Evolutionary conservation across 169 alveolate genomes (phyloP), one percentile per base, ranked within the genome.

Genomic region (Plasmodium blacklocki): DNA sequence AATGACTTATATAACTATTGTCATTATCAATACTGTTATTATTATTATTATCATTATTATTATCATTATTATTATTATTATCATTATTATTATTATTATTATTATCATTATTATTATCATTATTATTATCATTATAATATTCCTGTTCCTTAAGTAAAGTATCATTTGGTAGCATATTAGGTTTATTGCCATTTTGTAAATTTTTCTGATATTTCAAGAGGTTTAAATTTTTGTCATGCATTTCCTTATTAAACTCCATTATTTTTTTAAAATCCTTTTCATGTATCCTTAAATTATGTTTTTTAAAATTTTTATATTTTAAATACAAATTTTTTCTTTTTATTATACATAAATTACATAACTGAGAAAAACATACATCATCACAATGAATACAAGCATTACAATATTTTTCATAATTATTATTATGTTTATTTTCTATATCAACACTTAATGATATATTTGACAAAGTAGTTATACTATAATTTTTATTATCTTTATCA

Each of bases 381-480:
- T 80, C 90, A 32, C 90, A 80, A 6, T 60, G 23, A 29, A 54
- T 58, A 43, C 90, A 80, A 0, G 90, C 90, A 58, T 80, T 43
- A 49, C 90, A 80, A 2, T 12, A 52, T 8, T 45, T 12, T 63
- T 63, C 18, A 15, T 26, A 23, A 63, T 63, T 23, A 63, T 63
- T 8, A 63, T 26, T 6, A 11, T 23, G 12, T 11, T n/a, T 19
- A 63, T 63, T 63, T 21, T 63, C 50, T 23, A 23, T 26, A 23
- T 6, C n/a, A 7, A 9, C 45, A 32, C 9, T 32, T 32, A 32
- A 32, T 32, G 45, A 32, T 32, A 32, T 32, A 32, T 32, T 32
- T 5, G 45, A 32, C 8, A 32, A 4, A 7, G 45, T 32, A 32
- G 9, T 9, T 32, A 32, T 32, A 5, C 45, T 32, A 32, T 32